These are phyloP conservation scores for Malus sylvestris DNA, from an alignment of 306 rosid species.

Conservation along the genomic window DNA sequence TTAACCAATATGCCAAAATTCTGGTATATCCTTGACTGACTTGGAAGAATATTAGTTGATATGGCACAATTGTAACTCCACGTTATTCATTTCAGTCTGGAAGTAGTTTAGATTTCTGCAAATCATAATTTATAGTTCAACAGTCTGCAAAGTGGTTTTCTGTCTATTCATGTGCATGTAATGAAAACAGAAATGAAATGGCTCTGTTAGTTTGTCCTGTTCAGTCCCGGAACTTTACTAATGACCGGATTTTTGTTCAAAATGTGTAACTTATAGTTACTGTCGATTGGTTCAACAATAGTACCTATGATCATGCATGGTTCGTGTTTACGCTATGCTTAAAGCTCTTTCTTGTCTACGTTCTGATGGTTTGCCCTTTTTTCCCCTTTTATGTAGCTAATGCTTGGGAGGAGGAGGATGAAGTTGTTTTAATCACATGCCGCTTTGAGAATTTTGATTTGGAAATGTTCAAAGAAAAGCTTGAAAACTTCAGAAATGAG, in stretches of 20 bases:
- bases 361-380: conserved; percentile 14
- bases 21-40: no score
- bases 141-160: no score
- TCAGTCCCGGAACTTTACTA: background rate
- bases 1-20: no score
- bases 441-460: conserved; percentile 64
- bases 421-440: conserved; percentile 82
- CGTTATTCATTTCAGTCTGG: no score
- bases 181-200: no score
- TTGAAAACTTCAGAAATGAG: conserved; percentile 61
- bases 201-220: background rate
- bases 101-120: no score
- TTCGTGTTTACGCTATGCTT: background rate
- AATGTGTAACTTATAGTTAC: no score
- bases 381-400: conserved; percentile 42
- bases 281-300: background rate
- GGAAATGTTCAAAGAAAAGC: conserved; percentile 63
- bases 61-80: no score
- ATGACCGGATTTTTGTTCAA: background rate
- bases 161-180: background rate
- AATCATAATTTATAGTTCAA: no score
- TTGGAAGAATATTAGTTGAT: no score
- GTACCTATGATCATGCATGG: background rate
- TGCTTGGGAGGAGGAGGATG: conserved; percentile 99
- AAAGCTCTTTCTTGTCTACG: background rate